A percentile compares a stretch with the other conserved stretches of the same genome.
Evolutionary conservation across 345 rosid genomes (phyloP).

Genomic region (Gossypium bickii): DNA sequence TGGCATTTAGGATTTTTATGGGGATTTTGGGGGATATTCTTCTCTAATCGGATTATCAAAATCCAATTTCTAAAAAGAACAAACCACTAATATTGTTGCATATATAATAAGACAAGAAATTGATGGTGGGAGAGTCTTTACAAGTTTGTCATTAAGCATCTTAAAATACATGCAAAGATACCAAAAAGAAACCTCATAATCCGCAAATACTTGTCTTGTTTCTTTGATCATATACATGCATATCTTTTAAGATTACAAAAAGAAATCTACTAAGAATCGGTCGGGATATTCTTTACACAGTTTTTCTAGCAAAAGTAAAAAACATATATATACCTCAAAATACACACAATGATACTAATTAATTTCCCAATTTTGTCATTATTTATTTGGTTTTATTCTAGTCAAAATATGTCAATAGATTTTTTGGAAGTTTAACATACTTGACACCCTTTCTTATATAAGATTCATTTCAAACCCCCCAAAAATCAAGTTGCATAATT

Average conservation of each 20-base stretch:
- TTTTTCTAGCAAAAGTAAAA: background rate
- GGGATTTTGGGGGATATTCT: background rate
- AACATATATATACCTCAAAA: background rate
- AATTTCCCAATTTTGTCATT: background rate
- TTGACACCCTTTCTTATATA: too few relatives aligned
- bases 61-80: background rate
- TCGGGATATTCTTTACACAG: background rate
- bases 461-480: too few relatives aligned
- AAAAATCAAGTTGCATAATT: too few relatives aligned
- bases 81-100: background rate
- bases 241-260: background rate
- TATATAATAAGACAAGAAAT: conserved; percentile 3
- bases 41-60: background rate
- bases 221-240: background rate
- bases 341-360: background rate
- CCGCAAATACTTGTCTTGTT: conserved; percentile 25
- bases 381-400: background rate
- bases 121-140: conserved; percentile 13
- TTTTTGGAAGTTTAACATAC: background rate
- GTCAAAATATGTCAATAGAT: background rate
- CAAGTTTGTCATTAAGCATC: conserved; percentile 16
- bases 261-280: background rate
- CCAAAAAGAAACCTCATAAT: conserved; percentile 22
- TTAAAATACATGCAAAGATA: conserved; percentile 11
- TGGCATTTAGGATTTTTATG: background rate